phyloP scores from a whole-genome alignment of 2,329 filamentous ascomycete genomes.

The Purpureocillium takamizusanense region DNA sequence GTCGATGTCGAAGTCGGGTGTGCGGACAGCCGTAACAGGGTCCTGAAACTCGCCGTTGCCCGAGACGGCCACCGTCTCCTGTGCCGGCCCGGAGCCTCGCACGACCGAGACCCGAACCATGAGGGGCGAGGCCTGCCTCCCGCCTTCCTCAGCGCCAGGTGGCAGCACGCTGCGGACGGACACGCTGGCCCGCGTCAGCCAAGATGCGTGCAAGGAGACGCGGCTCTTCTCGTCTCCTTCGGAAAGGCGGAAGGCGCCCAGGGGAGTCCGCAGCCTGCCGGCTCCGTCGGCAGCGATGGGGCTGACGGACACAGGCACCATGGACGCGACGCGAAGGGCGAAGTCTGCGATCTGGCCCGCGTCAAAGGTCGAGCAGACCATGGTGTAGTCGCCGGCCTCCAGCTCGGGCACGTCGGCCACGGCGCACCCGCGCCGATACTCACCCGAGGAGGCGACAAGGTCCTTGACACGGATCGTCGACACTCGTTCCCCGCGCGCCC shows the following conservation, averaged over 20 bases:
- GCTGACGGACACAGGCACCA: conserved; percentile 42
- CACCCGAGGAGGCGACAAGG: conserved; percentile 74
- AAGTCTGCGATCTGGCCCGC: conserved; percentile 68
- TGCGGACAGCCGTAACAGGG: conserved; percentile 54
- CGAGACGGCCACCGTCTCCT: conserved; percentile 54
- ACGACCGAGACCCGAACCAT: conserved; percentile 64
- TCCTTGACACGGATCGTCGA: conserved; percentile 63
- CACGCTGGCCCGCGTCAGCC: conserved; percentile 48
- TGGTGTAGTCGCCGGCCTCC: conserved; percentile 68
- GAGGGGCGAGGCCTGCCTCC: conserved; percentile 33
- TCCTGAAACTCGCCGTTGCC: conserved; percentile 70
- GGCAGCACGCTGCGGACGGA: conserved; percentile 20
- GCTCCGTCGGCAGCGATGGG: conserved; percentile 65
- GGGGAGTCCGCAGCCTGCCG: conserved; percentile 56
- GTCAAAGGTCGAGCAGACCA: conserved; percentile 88
- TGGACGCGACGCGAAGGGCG: conserved; percentile 63
- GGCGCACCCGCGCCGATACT: conserved; percentile 75
- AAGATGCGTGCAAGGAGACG: conserved; percentile 26
- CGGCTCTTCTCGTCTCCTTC: conserved; percentile 29
- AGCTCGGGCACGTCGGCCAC: conserved; percentile 54
- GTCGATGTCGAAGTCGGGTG: conserved; percentile 65
- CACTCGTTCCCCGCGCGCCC: conserved; percentile 65
- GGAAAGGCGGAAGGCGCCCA: conserved; percentile 46
- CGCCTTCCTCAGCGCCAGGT: conserved; percentile 11
- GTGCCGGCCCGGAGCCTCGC: conserved; percentile 61